phyloP scores from a whole-genome alignment of 768 basidiomycete species.

The Amanita fuliginea region DNA sequence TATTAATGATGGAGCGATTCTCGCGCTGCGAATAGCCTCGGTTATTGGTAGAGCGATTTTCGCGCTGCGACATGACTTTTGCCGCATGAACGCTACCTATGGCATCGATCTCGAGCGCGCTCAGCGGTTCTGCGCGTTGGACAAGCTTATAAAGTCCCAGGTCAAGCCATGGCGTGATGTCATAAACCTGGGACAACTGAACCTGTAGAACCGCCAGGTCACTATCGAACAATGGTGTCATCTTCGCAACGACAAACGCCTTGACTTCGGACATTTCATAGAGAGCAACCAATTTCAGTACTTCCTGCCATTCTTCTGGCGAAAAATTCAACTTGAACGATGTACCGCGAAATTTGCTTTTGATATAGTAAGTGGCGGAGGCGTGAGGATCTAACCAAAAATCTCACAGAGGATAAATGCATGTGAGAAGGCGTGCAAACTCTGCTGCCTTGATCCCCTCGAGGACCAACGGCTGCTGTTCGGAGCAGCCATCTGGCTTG shows the following conservation, averaged over 20 bases:
- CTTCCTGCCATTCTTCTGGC: conserved; percentile 22
- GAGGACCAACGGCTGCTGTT: neutral
- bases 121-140: too few relatives aligned
- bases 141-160: too few relatives aligned
- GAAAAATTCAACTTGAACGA: neutral
- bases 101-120: too few relatives aligned
- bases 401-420: conserved; percentile 11
- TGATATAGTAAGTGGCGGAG: neutral
- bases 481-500: conserved; percentile 1
- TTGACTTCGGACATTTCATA: conserved; percentile 16
- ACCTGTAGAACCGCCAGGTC: neutral
- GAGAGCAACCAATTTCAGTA: conserved; percentile 24
- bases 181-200: conserved; percentile 6
- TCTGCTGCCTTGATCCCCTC: neutral
- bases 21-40: too few relatives aligned
- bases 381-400: neutral
- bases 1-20: too few relatives aligned
- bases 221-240: neutral
- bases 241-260: neutral
- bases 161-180: neutral
- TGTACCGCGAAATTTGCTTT: neutral
- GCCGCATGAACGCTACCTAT: too few relatives aligned
- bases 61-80: too few relatives aligned
- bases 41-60: too few relatives aligned
- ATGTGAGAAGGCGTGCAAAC: conserved; percentile 8